phyloP scores from a whole-genome alignment of 495 filamentous ascomycete species.

The Mytilinidion resinicola region DNA sequence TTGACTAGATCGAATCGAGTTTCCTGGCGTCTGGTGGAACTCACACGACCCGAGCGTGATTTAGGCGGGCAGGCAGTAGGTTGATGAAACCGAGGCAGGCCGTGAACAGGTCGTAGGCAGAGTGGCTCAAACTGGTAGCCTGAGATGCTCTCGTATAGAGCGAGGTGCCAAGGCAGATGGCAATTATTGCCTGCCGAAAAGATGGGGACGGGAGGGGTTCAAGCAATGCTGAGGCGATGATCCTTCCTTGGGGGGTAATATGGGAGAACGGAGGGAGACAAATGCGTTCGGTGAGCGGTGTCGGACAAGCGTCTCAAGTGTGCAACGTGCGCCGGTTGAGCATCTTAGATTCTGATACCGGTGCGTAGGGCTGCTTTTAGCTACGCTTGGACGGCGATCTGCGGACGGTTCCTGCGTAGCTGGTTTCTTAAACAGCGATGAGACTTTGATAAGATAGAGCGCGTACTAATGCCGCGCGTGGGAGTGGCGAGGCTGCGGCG shows the following conservation, averaged over 20 bases:
- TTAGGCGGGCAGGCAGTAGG: constrained; percentile 7
- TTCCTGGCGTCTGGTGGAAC: constrained; percentile 20
- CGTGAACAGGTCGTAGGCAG: constrained; percentile 15
- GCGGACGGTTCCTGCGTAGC: not conserved
- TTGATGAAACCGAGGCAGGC: constrained; percentile 23
- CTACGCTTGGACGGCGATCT: not conserved
- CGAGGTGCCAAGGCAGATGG: constrained; percentile 11
- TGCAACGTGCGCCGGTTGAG: constrained; percentile 22
- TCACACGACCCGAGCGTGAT: constrained; percentile 8
- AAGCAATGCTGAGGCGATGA: constrained; percentile 18
- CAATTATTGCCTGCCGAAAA: constrained; percentile 16
- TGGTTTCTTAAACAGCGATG: too few relatives aligned
- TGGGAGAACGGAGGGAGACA: not conserved
- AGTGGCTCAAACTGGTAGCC: constrained; percentile 27
- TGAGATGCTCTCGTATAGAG: constrained; percentile 13
- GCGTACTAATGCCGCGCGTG: not conserved
- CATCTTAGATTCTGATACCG: constrained; percentile 12
- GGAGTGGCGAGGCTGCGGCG: not conserved
- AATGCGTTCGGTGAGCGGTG: constrained; percentile 15
- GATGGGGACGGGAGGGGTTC: constrained; percentile 1
- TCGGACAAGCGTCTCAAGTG: constrained; percentile 26
- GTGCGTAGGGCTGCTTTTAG: not conserved
- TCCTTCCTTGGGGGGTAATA: constrained; percentile 4
- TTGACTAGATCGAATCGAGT: not conserved
- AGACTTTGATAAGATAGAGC: too few relatives aligned